A percentile compares a stretch with the other conserved stretches of the same genome.
Evolutionary conservation across 441 rosid species (phyloP).

Genomic region (Adansonia madagascariensis): DNA sequence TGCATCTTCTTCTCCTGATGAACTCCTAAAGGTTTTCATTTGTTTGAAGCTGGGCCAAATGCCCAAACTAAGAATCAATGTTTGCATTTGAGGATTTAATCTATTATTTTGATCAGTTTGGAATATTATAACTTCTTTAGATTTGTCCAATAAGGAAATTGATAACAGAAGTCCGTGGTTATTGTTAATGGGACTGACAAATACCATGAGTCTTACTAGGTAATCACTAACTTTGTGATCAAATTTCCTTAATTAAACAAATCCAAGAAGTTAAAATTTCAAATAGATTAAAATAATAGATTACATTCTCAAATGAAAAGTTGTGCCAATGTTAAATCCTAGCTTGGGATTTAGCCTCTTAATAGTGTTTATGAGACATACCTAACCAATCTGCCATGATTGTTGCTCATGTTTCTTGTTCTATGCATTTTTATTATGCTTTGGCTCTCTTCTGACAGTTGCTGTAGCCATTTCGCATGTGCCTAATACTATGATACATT

Average conservation of each 20-base stretch:
- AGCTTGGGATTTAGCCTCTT: neutral
- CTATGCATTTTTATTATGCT: conserved; percentile 6
- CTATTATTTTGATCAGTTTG: neutral
- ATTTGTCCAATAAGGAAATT: neutral
- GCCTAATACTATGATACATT: conserved; percentile 7
- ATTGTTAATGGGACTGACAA: neutral
- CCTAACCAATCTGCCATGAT: neutral
- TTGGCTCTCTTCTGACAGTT: neutral
- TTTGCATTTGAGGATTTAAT: neutral
- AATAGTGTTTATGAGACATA: neutral
- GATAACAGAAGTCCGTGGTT: neutral
- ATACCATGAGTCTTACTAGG: neutral
- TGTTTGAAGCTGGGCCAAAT: conserved; percentile 16
- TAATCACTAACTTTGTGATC: neutral
- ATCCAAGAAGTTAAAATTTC: neutral
- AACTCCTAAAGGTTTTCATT: conserved; percentile 67
- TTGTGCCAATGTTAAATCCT: neutral
- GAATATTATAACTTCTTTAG: neutral
- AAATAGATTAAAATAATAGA: neutral
- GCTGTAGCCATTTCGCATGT: neutral
- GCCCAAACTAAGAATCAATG: neutral
- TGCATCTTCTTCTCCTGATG: conserved; percentile 62
- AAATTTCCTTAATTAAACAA: neutral
- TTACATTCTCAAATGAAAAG: neutral
- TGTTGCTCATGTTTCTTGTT: neutral